Conservation (phyloP, 805 yeast species). For the Lipomyces japonicus region DNA sequence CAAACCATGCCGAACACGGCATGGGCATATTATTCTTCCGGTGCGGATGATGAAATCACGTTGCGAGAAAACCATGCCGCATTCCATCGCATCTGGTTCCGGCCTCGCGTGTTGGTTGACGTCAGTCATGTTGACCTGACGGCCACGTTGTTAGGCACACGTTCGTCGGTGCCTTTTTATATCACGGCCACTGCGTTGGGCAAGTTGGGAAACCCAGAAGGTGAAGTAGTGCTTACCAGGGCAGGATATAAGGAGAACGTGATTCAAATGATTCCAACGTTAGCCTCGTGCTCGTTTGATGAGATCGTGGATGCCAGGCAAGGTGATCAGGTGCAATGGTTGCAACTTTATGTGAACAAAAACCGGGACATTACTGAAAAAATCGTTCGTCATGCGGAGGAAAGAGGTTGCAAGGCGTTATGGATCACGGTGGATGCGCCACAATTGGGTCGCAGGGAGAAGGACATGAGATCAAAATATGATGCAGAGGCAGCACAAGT, state of each 20-base stretch:
- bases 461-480: conserved; percentile 69
- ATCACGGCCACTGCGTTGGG: conserved; percentile 91
- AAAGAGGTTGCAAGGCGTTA: conserved; percentile 71
- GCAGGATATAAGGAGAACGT: conserved; percentile 70
- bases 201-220: conserved; percentile 87
- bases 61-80: conserved; percentile 87
- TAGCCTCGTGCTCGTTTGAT: conserved; percentile 83
- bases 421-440: conserved; percentile 94
- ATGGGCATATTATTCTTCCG: conserved; percentile 91
- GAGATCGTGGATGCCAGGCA: conserved; percentile 72
- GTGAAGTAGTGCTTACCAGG: conserved; percentile 79
- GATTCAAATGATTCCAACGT: conserved; percentile 88
- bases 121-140: conserved; percentile 68
- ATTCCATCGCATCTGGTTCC: conserved; percentile 81
- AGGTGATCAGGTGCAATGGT: conserved; percentile 77
- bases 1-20: conserved; percentile 72
- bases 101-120: conserved; percentile 77
- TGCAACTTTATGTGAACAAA: conserved; percentile 77
- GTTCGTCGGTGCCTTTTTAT: conserved; percentile 74
- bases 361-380: conserved; percentile 62
- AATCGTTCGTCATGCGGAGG: conserved; percentile 67
- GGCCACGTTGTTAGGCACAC: conserved; percentile 72
- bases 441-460: conserved; percentile 84
- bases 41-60: conserved; percentile 89
- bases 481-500: conserved; percentile 46